phyloP scores from a whole-genome alignment of 805 yeast genomes.

The Sugiyamaella valdiviana region DNA sequence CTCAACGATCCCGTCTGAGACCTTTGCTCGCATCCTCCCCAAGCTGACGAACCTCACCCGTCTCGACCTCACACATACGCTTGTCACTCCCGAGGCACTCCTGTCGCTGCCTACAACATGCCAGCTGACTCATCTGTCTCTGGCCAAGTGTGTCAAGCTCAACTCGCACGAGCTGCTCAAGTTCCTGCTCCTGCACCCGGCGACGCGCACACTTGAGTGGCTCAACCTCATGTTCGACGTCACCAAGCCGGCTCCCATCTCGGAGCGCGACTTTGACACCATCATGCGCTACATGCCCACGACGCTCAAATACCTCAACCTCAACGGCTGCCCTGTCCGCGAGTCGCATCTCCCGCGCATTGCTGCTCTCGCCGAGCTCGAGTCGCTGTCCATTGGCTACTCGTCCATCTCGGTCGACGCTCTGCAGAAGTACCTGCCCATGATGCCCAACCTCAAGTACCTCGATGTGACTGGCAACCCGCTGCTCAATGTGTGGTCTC shows the following conservation, averaged over 20 bases:
- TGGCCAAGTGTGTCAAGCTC: slow-evolving; percentile 58
- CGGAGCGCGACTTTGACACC: slow-evolving; percentile 44
- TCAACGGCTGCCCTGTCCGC: slow-evolving; percentile 60
- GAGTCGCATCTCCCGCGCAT: slow-evolving; percentile 30
- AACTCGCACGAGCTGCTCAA: slow-evolving; percentile 66
- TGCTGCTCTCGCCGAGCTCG: slow-evolving; percentile 19
- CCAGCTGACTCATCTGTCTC: slow-evolving; percentile 65
- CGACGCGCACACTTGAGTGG: slow-evolving; percentile 55
- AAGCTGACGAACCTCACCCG: slow-evolving; percentile 51
- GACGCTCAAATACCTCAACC: slow-evolving; percentile 45
- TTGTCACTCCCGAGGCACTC: slow-evolving; percentile 59
- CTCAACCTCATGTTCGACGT: slow-evolving; percentile 58
- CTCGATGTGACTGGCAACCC: slow-evolving; percentile 64
- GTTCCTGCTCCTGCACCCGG: slow-evolving; percentile 66
- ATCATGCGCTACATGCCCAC: slow-evolving; percentile 39
- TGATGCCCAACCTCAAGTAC: slow-evolving; percentile 39
- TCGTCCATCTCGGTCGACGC: slow-evolving; percentile 25
- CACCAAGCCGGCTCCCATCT: slow-evolving; percentile 53
- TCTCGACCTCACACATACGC: slow-evolving; percentile 76
- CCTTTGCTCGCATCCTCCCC: slow-evolving; percentile 52
- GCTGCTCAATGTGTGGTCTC: slow-evolving; percentile 48
- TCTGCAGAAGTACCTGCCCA: slow-evolving; percentile 23
- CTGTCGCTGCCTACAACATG: slow-evolving; percentile 50
- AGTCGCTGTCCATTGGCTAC: slow-evolving; percentile 30
- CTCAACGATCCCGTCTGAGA: slow-evolving; percentile 60